Base-by-base conservation (phyloP, 1,284 basidiomycete genomes). In the Naganishia cerealis region DNA sequence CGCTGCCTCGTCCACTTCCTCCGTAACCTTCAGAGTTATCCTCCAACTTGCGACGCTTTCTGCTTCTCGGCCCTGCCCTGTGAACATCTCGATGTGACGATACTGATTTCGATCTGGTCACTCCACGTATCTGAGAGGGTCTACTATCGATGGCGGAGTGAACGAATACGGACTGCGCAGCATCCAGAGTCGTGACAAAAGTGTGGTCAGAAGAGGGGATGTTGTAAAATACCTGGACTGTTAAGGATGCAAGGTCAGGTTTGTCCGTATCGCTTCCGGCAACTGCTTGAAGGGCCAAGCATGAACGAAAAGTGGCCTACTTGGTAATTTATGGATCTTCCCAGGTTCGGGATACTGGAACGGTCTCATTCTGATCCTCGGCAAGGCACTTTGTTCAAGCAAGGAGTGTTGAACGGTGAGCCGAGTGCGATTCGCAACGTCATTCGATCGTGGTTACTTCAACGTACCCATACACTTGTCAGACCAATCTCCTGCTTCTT, bases 201-300 rank as follows among this genome's bases (percentile, higher is more conserved):
- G 61, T 59, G 56, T 53, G 57, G 33, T 42, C 40, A 26, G 67
- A 69, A 36, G 62, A 57, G 7, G 70, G 67, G 16, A 67, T 57
- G 42, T 71, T 71, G 53, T 71, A 71, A 46, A 53, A 65, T 29
- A 71, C 63, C 26, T 67, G 66, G 53, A 71, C 70, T 71, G 57
- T n/a, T 26, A 24, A 42, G 65, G 46, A 40, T 6, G 38, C 16
- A 54, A 38, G 48, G 12, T 50, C 46, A 50, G 21, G 8, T 38
- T 16, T 18, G 29, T 33, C 29, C 29, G 29, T 48, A 62, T 48
- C 38, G 54, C 26, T 33, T 40, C 18, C 2, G 0, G 26, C 18
- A 10, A n/a, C 10, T 40, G 21, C 54, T 40, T 16, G 9, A 40
- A n/a, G 15, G 24, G 33, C 38, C 16, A 10, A 13, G n/a, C 8